Base-by-base conservation (phyloP, 1,284 basidiomycete species). In the Moesziomyces parantarcticus region DNA sequence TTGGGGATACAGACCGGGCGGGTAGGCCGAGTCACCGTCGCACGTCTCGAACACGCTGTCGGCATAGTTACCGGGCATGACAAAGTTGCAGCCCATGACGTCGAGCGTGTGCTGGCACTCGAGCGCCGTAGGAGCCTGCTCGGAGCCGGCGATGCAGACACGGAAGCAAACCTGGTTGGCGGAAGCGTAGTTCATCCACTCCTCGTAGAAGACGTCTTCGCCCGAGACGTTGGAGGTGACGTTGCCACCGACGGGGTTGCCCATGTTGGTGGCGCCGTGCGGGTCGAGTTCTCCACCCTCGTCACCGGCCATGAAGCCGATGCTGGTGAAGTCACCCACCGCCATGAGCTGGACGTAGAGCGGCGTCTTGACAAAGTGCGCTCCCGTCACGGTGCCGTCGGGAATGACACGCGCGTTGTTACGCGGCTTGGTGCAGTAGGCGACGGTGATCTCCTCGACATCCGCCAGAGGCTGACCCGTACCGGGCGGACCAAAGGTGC, bases 401-500 rank as follows among this genome's bases (percentile, higher is more conserved):
- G 82, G 82, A 49, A 83, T 83, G 45, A 83, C 81, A 64, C 82
- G 82, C 1, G 82, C 82, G 39, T 82, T 78, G 78, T 83, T 83
- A 36, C 82, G 76, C 1, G 82, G 55, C 74, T 82, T 89, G 39
- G 90, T 90, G 85, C 91, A 92, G 88, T 88, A 92, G 0, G 90
- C 89, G 20, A 92, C 89, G 69, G 88, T 89, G 79, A 89, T 86
- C 40, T 86, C 88, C 83, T 92, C 91, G 5, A 88, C 87, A 71
- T 90, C 86, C 23, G 87, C 90, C 57, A 92, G 88, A n/a, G 86
- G 85, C 32, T 81, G 55, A n/a, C 83, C 86, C 11, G 82, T 65
- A 26, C 84, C 82, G 85, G 82, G 85, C 3, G 82, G 78, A 21
- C 75, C 79, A 44, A 82, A 83, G n/a, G 79, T 83, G 70, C 82